phyloP scores from a whole-genome alignment of 768 basidiomycete species.

The Serpula lacrymans region DNA sequence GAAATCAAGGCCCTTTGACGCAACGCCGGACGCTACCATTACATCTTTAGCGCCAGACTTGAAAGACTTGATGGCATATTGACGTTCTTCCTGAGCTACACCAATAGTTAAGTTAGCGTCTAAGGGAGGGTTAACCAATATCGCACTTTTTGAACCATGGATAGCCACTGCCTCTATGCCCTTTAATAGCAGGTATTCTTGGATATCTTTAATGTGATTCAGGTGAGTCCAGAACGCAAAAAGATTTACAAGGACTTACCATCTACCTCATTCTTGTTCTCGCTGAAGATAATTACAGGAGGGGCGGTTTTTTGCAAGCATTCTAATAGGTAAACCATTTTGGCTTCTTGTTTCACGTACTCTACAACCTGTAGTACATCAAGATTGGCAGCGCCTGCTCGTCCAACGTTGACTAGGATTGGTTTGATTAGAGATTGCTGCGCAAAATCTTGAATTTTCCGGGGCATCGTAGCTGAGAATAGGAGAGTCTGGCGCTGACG shows the following conservation, averaged over 20 bases:
- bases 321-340: conserved; percentile 98
- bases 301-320: conserved; percentile 98
- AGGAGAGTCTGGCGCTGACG: conserved; percentile 94
- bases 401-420: conserved; percentile 93
- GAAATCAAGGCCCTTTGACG: conserved; percentile 98
- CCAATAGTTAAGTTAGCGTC: neutral
- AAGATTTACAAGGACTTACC: conserved; percentile 45
- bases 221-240: conserved; percentile 3
- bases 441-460: conserved; percentile 98
- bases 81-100: conserved; percentile 94
- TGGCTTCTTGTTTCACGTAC: conserved; percentile 99
- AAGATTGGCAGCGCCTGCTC: conserved; percentile 95
- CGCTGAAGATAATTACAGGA: conserved; percentile 95
- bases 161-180: conserved; percentile 99
- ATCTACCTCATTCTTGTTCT: conserved; percentile 99
- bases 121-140: neutral
- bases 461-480: conserved; percentile 99
- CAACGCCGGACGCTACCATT: conserved; percentile 98
- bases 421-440: conserved; percentile 94
- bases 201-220: conserved; percentile 70
- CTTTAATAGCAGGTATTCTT: conserved; percentile 94
- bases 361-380: conserved; percentile 97
- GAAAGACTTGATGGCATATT: conserved; percentile 98
- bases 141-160: conserved; percentile 92
- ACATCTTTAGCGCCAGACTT: conserved; percentile 97